Evolutionary conservation across 768 basidiomycete genomes (phyloP).

Genomic region (Tulasnella sp.): DNA sequence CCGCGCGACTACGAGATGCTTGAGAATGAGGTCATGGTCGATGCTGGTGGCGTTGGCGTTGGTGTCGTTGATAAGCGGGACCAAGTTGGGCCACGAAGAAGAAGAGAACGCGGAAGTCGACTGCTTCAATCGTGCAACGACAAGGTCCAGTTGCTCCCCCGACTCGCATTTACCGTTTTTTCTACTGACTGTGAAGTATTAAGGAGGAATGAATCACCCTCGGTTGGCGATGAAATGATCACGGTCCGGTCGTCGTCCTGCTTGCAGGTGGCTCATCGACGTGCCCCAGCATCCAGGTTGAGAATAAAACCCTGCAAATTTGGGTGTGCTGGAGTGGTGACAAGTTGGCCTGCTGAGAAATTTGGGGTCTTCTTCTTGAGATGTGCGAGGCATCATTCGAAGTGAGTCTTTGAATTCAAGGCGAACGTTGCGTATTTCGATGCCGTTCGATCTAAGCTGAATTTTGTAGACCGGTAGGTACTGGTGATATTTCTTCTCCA

Average conservation of each 20-base stretch:
- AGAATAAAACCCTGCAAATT: background rate
- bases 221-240: background rate
- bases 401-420: too few species aligned
- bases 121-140: background rate
- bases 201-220: background rate
- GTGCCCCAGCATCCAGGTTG: slow-evolving; percentile 2
- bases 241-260: background rate
- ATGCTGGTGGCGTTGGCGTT: too few species aligned
- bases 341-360: background rate
- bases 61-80: background rate
- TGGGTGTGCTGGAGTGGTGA: background rate
- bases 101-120: background rate
- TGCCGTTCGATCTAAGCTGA: background rate
- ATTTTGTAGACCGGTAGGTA: background rate
- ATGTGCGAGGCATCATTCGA: background rate
- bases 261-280: background rate
- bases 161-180: background rate
- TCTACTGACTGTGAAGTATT: background rate
- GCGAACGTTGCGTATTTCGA: background rate
- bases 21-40: background rate
- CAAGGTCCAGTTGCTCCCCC: background rate
- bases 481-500: background rate
- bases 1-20: background rate
- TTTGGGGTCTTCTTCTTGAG: background rate
- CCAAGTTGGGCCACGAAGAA: background rate